Base-by-base conservation (phyloP, 805 yeast genomes). In the Diddensiella transvaalensis region DNA sequence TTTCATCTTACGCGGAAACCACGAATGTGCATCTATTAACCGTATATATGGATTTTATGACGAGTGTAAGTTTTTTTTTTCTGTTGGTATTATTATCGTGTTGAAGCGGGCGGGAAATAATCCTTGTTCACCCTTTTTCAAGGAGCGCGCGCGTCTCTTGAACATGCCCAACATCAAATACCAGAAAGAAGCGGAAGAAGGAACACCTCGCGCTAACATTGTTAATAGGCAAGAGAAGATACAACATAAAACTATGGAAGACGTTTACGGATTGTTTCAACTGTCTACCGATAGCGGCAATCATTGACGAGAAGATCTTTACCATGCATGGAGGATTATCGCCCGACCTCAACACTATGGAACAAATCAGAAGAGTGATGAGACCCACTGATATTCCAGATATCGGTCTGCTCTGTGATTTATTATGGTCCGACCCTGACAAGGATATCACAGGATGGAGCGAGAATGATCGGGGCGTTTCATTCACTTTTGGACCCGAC, bases 401-500 rank as follows among this genome's bases (percentile, higher is more conserved):
- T 70, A 96, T 89, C 52, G 99, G 99, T 22, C 79, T 91, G 62
- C 78, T 91, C 62, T 91, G 97, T 75, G 99, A 91, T 70, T 77
- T 91, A 68, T 78, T 91, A 62, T 91, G 99, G 99, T 87, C 96
- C 2, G 99, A 91, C 69, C 99, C 99, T 22, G 98, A 91, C 70
- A 91, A 93, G 71, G 97, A 90, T 70, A 90, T 91, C 60, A 88
- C 93, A 29, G 99, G 98, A 17, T 91, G 99, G 99, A 85, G 95
- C 60, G 99, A 93, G 73, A 91, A 93, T 69, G 99, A 93, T 73
- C 86, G 99, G 72, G 98, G 98, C 66, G 98, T 91, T 53, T 89
- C 97, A 22, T 91, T 90, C 70, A 91, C 98, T n/a, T 91, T 93
- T 72, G 98, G 98, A n/a, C 98, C 98, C 6, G 99, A 91, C 68